Evolutionary conservation across 139 green algal species (phyloP).

Genomic region (Micromonas commoda): DNA sequence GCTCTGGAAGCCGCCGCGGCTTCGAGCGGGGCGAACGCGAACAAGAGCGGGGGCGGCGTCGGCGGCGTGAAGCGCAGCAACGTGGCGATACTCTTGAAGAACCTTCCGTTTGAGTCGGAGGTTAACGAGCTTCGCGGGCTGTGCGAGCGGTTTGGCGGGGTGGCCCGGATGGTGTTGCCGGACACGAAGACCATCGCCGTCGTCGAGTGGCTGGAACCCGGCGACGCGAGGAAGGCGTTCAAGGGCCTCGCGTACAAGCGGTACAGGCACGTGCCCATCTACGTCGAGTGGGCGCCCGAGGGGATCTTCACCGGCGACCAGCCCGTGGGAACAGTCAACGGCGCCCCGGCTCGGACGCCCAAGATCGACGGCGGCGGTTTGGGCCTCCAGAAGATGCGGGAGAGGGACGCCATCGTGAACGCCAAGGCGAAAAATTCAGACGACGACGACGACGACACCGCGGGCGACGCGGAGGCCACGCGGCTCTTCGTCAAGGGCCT

Average conservation of each 20-base stretch:
- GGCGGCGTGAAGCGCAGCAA: constrained; percentile 42
- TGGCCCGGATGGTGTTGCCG: constrained; percentile 78
- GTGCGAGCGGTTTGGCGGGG: constrained; percentile 39
- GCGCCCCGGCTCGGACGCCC: background rate
- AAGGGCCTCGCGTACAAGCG: constrained; percentile 88
- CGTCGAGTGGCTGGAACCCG: constrained; percentile 70
- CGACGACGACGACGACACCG: constrained; percentile 32
- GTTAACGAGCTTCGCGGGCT: constrained; percentile 51
- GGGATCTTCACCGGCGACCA: constrained; percentile 58
- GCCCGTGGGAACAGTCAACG: constrained; percentile 7
- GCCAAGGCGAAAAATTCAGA: constrained; percentile 3
- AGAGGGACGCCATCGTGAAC: background rate
- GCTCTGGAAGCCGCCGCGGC: constrained; percentile 60
- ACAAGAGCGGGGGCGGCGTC: constrained; percentile 32
- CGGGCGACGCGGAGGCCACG: constrained; percentile 15
- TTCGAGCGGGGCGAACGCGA: constrained; percentile 19
- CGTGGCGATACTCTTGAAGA: constrained; percentile 85
- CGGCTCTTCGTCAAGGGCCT: constrained; percentile 92
- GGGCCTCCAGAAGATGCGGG: constrained; percentile 25
- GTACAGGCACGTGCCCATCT: constrained; percentile 88
- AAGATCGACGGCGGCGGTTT: constrained; percentile 15
- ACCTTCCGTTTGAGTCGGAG: constrained; percentile 78
- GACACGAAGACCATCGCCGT: constrained; percentile 76
- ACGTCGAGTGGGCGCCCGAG: constrained; percentile 93
- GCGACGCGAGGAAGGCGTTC: constrained; percentile 60